These are phyloP conservation scores for Fraxinus greggii DNA, from an alignment of 305 asterid genomes.

Conservation along the genomic window DNA sequence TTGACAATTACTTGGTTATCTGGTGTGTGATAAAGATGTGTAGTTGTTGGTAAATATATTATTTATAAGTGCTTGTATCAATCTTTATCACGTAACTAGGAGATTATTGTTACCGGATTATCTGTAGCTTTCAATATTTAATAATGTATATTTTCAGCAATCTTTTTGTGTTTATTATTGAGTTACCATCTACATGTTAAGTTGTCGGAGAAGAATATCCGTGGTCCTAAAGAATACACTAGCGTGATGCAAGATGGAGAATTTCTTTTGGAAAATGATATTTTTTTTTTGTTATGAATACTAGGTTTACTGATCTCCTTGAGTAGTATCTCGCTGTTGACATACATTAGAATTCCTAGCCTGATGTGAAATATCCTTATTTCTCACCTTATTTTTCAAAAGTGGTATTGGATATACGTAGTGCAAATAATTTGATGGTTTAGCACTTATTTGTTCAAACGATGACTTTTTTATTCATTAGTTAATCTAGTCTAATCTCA, in stretches of 20 bases:
- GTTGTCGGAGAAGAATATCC: not conserved
- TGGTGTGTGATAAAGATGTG: not conserved
- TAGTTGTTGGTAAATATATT: not conserved
- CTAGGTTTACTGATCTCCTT: not conserved
- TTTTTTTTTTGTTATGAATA: not conserved
- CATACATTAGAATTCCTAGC: not conserved
- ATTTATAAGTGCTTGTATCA: not conserved
- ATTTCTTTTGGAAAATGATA: not conserved
- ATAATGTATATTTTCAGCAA: not conserved
- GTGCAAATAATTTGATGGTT: slow-evolving; percentile 1
- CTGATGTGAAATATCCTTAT: not conserved
- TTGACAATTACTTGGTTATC: not conserved
- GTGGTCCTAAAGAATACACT: not conserved
- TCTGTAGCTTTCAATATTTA: not conserved
- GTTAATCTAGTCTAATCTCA: not conserved
- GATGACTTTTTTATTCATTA: not conserved
- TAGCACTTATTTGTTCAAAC: not conserved
- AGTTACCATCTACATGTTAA: not conserved
- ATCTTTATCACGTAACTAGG: slow-evolving; percentile 6
- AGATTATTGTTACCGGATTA: not conserved
- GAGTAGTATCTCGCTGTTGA: not conserved
- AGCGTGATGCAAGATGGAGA: not conserved
- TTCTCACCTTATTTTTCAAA: not conserved
- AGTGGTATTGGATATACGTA: not conserved
- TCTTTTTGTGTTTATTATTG: slow-evolving; percentile 2